phyloP scores from a whole-genome alignment of 208 protist genomes.

The Trypanosoma melophagium region DNA sequence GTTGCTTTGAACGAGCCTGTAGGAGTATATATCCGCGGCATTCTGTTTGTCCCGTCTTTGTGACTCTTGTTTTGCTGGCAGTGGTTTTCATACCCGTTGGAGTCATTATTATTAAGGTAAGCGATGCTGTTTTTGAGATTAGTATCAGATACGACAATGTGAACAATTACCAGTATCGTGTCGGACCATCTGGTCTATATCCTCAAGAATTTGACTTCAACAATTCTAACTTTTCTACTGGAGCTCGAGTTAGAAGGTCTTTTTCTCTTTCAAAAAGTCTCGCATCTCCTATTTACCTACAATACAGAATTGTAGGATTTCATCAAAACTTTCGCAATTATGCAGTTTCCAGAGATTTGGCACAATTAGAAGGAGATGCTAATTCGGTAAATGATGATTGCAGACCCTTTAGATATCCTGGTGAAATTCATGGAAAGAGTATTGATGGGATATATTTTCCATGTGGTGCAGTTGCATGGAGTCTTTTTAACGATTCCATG shows the following conservation, averaged over 20 bases:
- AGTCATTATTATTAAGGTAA: slow-evolving; percentile 22
- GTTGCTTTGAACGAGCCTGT: neutral
- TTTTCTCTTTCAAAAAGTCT: slow-evolving; percentile 26
- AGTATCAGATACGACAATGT: slow-evolving; percentile 25
- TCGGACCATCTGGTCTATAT: slow-evolving; percentile 7
- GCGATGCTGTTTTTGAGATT: slow-evolving; percentile 22
- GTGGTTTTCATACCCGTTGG: slow-evolving; percentile 28
- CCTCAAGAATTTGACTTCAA: slow-evolving; percentile 22
- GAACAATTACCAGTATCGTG: slow-evolving; percentile 23
- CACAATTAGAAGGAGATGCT: slow-evolving; percentile 26
- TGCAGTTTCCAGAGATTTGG: slow-evolving; percentile 32
- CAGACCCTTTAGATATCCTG: slow-evolving; percentile 31
- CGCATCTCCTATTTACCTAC: slow-evolving; percentile 23
- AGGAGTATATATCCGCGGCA: slow-evolving; percentile 13
- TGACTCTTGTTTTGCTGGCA: slow-evolving; percentile 10
- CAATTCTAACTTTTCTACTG: slow-evolving; percentile 24
- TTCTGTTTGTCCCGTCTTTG: slow-evolving; percentile 16
- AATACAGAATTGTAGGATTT: slow-evolving; percentile 79
- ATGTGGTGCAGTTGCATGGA: slow-evolving; percentile 90
- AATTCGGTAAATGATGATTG: slow-evolving; percentile 12
- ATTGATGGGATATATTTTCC: slow-evolving; percentile 55
- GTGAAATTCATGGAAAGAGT: slow-evolving; percentile 13
- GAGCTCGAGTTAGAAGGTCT: slow-evolving; percentile 1
- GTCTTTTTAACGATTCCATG: slow-evolving; percentile 89
- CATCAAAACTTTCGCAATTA: slow-evolving; percentile 95